phyloP scores from a whole-genome alignment of 1,284 basidiomycete genomes.

The Neotropicomus parvogracilis region DNA sequence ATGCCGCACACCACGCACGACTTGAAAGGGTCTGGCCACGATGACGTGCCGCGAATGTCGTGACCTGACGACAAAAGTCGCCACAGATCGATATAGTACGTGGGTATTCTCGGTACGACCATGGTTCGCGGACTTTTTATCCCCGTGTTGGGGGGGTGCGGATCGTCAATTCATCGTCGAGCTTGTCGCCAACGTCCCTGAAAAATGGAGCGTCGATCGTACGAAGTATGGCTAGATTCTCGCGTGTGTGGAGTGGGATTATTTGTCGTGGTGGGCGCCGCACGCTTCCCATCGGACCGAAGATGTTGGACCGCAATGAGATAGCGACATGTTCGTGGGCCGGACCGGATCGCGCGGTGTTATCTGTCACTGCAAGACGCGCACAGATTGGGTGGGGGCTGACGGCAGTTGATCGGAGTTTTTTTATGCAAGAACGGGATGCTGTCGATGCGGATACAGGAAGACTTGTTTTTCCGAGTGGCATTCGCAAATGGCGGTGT shows the following conservation, averaged over 20 bases:
- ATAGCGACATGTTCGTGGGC: not conserved
- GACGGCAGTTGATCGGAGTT: conserved; percentile 7
- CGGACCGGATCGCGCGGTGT: conserved; percentile 20
- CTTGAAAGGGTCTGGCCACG: too few relatives aligned
- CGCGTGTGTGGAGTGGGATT: not conserved
- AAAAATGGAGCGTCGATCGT: conserved; percentile 1
- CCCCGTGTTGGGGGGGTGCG: conserved; percentile 8
- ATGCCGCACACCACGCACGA: too few relatives aligned
- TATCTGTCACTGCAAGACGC: too few relatives aligned
- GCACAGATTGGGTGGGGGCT: not conserved
- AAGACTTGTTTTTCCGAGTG: not conserved
- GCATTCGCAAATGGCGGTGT: not conserved
- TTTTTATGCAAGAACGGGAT: too few relatives aligned
- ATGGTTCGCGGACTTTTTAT: conserved; percentile 16
- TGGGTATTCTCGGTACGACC: not conserved
- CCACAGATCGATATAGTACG: not conserved
- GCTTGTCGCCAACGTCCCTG: not conserved
- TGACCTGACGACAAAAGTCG: too few relatives aligned
- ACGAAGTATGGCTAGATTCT: not conserved
- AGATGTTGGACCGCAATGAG: conserved; percentile 4
- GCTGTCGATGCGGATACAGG: not conserved
- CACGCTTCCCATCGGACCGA: not conserved
- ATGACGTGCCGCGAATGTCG: too few relatives aligned
- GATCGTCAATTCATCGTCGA: conserved; percentile 18
- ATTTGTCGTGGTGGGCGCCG: not conserved